Base-by-base conservation (phyloP, 495 filamentous ascomycete species). In the Aspergillus indologenus region DNA sequence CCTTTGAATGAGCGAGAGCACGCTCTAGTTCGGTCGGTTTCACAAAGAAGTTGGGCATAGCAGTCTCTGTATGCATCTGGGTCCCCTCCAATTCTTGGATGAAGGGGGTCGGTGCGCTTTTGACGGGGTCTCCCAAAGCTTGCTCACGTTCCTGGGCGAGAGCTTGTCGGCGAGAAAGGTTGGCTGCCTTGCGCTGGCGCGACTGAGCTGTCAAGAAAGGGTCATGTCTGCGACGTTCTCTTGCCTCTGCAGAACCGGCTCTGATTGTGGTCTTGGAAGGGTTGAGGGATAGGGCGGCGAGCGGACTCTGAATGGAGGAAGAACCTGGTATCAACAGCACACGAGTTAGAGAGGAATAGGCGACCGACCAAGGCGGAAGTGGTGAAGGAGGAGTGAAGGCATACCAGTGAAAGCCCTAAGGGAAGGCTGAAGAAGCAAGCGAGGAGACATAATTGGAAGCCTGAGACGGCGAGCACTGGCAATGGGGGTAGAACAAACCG, bases 41-140 rank as follows among this genome's bases (percentile, higher is more conserved):
- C 31, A 98, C 69, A 64, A 85, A 89, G 75, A 90, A 83, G 79
- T 96, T 96, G 45, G 90, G 77, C 56, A 87, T 67, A 15, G 56
- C 12, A 31, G 52, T 59, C 42, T 72, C 67, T 7, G 70, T 57
- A 1, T 71, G 76, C 21, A 58, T 57, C 34, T 68, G 64, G 3
- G 63, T 62, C 0, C 81, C 81, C 67, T 90, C 87, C 69, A 98
- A 85, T 45, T 89, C 88, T 74, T 89, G 81, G 68, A 96, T 74
- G 71, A 96, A 98, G 40, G 90, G 81, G 14, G 95, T 97, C 7
- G 81, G 68, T 43, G 85, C 73, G 63, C 91, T 92, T 54, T 85
- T 80, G 63, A 98, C 81, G 0, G 92, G 90, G 72, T 95, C 84
- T 24, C 91, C 91, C 51, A 85, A 64, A 26, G 77, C 78, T 22